Percentiles rank a stretch among this genome's conserved stretches.
Conservation (phyloP, 2,329 filamentous ascomycete genomes). For the Blumeria hordei region DNA sequence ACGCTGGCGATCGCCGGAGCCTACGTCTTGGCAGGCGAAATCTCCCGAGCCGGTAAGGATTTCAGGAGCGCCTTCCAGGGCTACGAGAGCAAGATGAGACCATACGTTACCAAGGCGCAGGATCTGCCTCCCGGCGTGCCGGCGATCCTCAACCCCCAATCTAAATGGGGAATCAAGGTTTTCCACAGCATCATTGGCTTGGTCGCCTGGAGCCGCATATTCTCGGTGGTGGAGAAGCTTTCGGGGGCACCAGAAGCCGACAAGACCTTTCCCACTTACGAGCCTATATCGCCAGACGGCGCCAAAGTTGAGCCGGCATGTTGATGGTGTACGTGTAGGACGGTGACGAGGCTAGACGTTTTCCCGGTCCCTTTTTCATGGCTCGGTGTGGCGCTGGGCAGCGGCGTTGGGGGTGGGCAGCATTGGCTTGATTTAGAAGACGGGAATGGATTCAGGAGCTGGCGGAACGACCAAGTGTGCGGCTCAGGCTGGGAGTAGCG, state of each 20-base stretch:
- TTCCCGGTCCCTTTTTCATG: no score
- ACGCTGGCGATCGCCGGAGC: conserved; percentile 23
- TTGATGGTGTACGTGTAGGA: no score
- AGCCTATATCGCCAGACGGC: neutral
- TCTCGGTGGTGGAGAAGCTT: conserved; percentile 3
- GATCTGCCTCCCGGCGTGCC: conserved; percentile 8
- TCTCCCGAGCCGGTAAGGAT: conserved; percentile 10
- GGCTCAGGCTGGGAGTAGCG: no score
- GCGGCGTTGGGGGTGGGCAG: no score
- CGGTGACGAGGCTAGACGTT: no score
- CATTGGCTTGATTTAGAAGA: no score
- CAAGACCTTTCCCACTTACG: neutral
- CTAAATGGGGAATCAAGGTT: conserved; percentile 4
- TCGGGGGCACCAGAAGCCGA: neutral
- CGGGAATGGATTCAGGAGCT: no score
- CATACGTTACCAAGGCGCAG: conserved; percentile 21
- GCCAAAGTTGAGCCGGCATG: no score
- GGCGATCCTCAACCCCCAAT: conserved; percentile 5
- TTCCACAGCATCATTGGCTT: conserved; percentile 2
- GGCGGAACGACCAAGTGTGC: no score
- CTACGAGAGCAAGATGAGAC: conserved; percentile 22
- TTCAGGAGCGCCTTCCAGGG: conserved; percentile 17
- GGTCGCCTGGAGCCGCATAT: conserved; percentile 1
- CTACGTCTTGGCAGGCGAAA: conserved; percentile 32
- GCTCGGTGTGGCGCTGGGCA: no score